These are phyloP conservation scores for Ajuga chamaepitys DNA, from an alignment of 257 asterid species.

Conservation along the genomic window DNA sequence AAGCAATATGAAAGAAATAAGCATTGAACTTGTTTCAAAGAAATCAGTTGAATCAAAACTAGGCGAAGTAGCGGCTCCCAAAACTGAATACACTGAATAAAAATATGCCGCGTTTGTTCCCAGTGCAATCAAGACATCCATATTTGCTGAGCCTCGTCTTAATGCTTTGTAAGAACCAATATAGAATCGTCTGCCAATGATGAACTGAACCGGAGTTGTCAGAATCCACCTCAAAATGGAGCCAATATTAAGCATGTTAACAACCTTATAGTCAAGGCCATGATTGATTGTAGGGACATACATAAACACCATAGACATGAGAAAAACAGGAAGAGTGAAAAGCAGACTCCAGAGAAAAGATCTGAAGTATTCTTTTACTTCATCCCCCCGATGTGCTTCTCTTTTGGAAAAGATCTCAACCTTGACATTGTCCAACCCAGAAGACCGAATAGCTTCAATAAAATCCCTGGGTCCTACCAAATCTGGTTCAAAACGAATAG, in stretches of 20 bases:
- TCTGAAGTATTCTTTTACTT: constrained; percentile 26
- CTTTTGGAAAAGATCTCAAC: constrained; percentile 37
- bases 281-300: constrained; percentile 47
- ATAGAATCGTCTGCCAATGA: constrained; percentile 58
- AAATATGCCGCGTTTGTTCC: constrained; percentile 73
- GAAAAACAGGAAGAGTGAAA: constrained; percentile 52
- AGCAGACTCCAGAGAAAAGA: constrained; percentile 56
- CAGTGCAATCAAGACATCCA: constrained; percentile 61
- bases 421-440: constrained; percentile 26
- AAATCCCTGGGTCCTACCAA: constrained; percentile 52
- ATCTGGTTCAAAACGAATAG: constrained; percentile 44
- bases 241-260: constrained; percentile 43
- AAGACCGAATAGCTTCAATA: constrained; percentile 26
- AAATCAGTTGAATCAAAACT: constrained; percentile 45
- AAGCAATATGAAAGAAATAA: constrained; percentile 52
- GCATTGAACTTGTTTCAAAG: constrained; percentile 71
- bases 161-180: constrained; percentile 48
- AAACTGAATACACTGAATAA: constrained; percentile 49
- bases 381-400: constrained; percentile 29
- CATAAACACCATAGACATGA: constrained; percentile 61
- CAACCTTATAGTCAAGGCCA: constrained; percentile 31
- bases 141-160: constrained; percentile 48
- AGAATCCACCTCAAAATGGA: constrained; percentile 41
- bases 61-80: constrained; percentile 43
- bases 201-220: constrained; percentile 58